Evolutionary conservation across 164 flowering plant genomes (phyloP).

Genomic region (Euptelea pleiosperma): DNA sequence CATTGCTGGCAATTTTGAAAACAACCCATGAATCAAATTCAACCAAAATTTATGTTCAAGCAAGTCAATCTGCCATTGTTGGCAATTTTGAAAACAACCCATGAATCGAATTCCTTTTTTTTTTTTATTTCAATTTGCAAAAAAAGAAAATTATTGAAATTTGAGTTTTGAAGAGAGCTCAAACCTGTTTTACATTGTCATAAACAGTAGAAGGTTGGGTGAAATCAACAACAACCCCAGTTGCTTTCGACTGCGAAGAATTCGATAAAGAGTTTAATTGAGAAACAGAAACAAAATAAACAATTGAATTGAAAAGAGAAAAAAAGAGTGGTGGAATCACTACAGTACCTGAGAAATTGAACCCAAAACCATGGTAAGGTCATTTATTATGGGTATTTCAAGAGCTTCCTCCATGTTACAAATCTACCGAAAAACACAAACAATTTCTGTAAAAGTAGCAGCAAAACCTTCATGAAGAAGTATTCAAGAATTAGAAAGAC

Average conservation of each 20-base stretch:
- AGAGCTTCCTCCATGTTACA: conserved; percentile 85
- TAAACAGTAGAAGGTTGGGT: conserved; percentile 79
- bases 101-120: background rate
- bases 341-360: conserved; percentile 78
- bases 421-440: conserved; percentile 31
- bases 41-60: too few species aligned
- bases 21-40: too few species aligned
- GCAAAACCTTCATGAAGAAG: background rate
- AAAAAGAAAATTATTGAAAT: background rate
- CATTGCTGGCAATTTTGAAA: too few species aligned
- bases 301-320: background rate
- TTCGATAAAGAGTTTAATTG: background rate
- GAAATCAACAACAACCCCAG: conserved; percentile 69
- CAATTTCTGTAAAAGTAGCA: background rate
- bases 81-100: too few species aligned
- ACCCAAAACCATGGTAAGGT: conserved; percentile 83
- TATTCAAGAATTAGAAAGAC: background rate
- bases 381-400: conserved; percentile 78
- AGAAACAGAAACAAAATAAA: background rate
- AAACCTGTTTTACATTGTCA: conserved; percentile 92
- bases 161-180: conserved; percentile 1
- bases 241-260: conserved; percentile 55
- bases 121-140: background rate
- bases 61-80: too few species aligned
- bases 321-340: background rate